Evolutionary conservation across 768 basidiomycete genomes (phyloP), one percentile per base, ranked within the genome.

Genomic region (Dacryopinax spathularia): DNA sequence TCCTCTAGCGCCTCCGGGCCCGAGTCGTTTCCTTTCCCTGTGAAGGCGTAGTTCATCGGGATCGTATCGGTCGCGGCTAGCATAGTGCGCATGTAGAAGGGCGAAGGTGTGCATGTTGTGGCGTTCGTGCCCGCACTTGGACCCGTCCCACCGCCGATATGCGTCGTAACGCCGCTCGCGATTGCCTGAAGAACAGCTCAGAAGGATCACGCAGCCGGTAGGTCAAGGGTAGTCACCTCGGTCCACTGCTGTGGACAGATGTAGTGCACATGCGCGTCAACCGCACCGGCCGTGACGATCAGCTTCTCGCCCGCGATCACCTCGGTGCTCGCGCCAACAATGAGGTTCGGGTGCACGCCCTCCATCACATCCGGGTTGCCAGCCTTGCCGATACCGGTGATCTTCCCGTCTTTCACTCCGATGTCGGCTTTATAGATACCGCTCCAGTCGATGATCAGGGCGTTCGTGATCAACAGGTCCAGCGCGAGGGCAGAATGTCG

Each of bases 361-460:
- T 84, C 83, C 91, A 96, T 96, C 62, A 88, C 79, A 70, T 97
- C 92, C 2, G 92, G 93, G 73, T 98, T 99, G 1, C 96, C 96
- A 9, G 92, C 90, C 74, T 99, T 98, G n/a, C 95, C 96, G 61
- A 98, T 87, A 0, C 88, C 92, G 13, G 78, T 79, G 66, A 98
- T 97, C 35, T 76, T 68, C 0, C 94, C 94, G 62, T 82, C 72
- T 74, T 88, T 92, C 63, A 99, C 80, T 29, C 96, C 95, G 60
- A 99, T 91, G 70, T 98, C 96, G 20, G 95, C 95, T 90, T 97
- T 97, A 83, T 88, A 90, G 65, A 98, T 96, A 1, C 93, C 92
- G 33, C 83, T 84, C 89, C 91, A 97, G 72, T 99, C 94, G 36
- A 99, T 75, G 66, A 99, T 87, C 60, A 99, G 79, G 1, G 90